Evolutionary conservation across 2,329 filamentous ascomycete species (phyloP).

Genomic region (Sporothrix brasiliensis): DNA sequence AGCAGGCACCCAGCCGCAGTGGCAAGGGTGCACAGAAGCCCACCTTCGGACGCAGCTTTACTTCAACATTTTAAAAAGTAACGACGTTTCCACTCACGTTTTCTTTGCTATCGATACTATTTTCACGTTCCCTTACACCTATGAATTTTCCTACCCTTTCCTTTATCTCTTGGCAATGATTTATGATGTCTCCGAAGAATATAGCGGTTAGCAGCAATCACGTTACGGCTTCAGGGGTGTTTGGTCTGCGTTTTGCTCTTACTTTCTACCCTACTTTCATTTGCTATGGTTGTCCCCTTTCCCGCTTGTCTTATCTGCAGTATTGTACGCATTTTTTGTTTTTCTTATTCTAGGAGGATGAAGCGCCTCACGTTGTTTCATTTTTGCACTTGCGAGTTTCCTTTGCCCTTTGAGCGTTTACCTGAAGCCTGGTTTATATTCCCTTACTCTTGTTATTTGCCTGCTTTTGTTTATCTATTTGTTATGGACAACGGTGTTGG

Average conservation of each 20-base stretch:
- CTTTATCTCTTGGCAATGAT: conserved; percentile 34
- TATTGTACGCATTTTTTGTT: conserved; percentile 2
- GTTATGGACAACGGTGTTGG: conserved; percentile 9
- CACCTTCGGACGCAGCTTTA: conserved; percentile 46
- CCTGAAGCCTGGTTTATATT: conserved; percentile 15
- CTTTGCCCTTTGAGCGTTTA: conserved; percentile 14
- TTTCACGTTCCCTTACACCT: background rate
- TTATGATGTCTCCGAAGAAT: conserved; percentile 37
- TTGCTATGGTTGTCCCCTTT: background rate
- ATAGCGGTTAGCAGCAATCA: conserved; percentile 30
- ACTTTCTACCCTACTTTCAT: background rate
- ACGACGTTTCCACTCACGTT: background rate
- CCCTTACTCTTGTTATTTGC: background rate
- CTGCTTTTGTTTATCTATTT: background rate
- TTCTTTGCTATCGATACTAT: background rate
- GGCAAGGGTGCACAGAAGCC: conserved; percentile 42
- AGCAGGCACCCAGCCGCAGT: conserved; percentile 20
- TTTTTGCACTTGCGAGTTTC: conserved; percentile 11
- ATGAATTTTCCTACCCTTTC: conserved; percentile 15
- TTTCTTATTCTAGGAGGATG: background rate
- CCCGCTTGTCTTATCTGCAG: background rate
- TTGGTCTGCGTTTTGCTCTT: conserved; percentile 16
- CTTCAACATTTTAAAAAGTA: conserved; percentile 43
- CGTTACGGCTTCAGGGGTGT: conserved; percentile 22
- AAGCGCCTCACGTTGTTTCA: background rate